These are phyloP conservation scores for Ustilago lituana DNA, from an alignment of 1,284 basidiomycete genomes.

Conservation along the genomic window DNA sequence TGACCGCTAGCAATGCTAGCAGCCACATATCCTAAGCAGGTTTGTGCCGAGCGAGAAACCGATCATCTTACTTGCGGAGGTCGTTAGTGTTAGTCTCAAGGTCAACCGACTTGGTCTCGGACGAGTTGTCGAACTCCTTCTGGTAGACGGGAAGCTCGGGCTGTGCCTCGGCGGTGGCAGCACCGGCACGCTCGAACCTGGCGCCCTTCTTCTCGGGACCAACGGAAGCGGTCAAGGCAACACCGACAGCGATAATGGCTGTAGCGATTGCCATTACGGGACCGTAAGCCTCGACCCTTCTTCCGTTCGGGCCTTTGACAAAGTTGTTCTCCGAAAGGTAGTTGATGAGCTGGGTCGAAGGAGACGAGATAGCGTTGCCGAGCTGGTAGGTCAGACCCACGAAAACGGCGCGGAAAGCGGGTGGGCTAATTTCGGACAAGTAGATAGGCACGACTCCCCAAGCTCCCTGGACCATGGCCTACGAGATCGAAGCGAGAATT, in stretches of 20 bases:
- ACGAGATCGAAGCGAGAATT: too few species aligned
- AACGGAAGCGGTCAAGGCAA: constrained; percentile 38
- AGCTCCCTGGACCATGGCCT: constrained; percentile 50
- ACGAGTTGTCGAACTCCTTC: constrained; percentile 18
- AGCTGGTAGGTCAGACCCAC: constrained; percentile 55
- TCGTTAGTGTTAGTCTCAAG: constrained; percentile 23
- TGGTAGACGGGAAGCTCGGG: constrained; percentile 27
- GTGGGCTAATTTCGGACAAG: constrained; percentile 46
- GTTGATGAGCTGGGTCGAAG: constrained; percentile 56
- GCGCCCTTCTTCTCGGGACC: constrained; percentile 52
- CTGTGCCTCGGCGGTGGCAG: constrained; percentile 29
- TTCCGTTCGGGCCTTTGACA: constrained; percentile 9
- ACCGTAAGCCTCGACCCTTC: constrained; percentile 45
- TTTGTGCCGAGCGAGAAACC: too few species aligned
- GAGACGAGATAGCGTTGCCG: constrained; percentile 67
- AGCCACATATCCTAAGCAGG: too few species aligned
- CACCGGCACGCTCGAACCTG: constrained; percentile 45
- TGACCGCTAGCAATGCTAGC: too few species aligned
- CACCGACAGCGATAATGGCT: constrained; percentile 43
- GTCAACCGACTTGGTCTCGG: constrained; percentile 28
- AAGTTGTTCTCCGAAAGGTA: constrained; percentile 47
- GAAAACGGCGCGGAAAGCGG: constrained; percentile 51
- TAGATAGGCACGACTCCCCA: constrained; percentile 54
- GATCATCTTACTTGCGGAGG: too few species aligned
- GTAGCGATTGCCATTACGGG: constrained; percentile 54